Conservation (phyloP, 192 early-diverging fungal species). For the Haplosporangium gracile region DNA sequence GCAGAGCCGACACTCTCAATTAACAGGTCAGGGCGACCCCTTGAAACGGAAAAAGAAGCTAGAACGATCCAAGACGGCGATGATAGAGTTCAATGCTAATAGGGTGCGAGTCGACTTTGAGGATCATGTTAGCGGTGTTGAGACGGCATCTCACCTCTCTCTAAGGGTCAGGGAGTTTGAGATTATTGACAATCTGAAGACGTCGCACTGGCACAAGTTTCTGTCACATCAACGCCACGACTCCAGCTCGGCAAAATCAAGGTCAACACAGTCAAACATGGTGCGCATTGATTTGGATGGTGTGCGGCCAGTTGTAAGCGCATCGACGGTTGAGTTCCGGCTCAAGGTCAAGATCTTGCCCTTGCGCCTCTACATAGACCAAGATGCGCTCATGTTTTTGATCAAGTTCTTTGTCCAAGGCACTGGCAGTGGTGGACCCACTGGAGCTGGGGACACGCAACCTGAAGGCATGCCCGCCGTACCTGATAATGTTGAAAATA, state of each 20-base stretch:
- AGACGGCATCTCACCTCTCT: constrained; percentile 63
- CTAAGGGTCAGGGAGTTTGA: constrained; percentile 75
- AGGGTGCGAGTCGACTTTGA: constrained; percentile 69
- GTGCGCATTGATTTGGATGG: constrained; percentile 65
- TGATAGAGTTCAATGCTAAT: constrained; percentile 68
- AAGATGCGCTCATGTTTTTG: constrained; percentile 90
- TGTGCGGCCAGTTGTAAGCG: constrained; percentile 69
- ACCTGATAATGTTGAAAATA: constrained; percentile 16
- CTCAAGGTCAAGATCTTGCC: constrained; percentile 80
- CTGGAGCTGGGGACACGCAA: background rate
- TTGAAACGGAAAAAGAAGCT: constrained; percentile 50
- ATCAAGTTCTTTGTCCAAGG: constrained; percentile 82
- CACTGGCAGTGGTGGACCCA: background rate
- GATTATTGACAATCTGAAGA: constrained; percentile 81
- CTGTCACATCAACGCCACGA: constrained; percentile 74
- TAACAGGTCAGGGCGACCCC: constrained; percentile 16
- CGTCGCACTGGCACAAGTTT: constrained; percentile 85
- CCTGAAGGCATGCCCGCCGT: constrained; percentile 6
- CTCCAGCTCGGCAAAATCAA: constrained; percentile 60
- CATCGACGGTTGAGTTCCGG: constrained; percentile 68
- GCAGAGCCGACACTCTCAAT: constrained; percentile 17
- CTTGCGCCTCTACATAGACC: constrained; percentile 90
- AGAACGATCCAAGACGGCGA: constrained; percentile 59
- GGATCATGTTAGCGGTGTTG: constrained; percentile 58
- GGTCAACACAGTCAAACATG: constrained; percentile 77